Base-by-base conservation (phyloP, 768 basidiomycete genomes). In the Botryobasidium botryosum region DNA sequence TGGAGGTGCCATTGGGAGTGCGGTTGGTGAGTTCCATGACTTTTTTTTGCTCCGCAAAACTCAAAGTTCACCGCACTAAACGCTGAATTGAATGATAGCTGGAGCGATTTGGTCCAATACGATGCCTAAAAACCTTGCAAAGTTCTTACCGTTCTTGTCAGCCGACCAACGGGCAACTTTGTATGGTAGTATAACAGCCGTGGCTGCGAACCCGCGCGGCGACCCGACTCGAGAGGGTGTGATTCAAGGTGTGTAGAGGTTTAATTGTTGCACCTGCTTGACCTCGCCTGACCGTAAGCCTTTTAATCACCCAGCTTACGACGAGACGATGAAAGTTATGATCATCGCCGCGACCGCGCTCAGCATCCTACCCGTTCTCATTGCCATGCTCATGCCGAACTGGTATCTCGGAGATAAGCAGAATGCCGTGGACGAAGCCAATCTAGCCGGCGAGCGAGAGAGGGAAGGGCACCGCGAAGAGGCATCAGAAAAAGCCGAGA, bases 351-450 rank as follows among this genome's bases (percentile, higher is more conserved):
- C 72, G 1, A 68, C 69, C 27, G 62, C 61, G 5, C 58, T 75
- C 43, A 68, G 71, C 48, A 60, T 79, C 40, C 53, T 79, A 1
- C 79, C 80, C 6, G 60, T 81, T 44, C 26, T 72, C 25, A 63
- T 75, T 47, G 59, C 77, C 2, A 59, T 79, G 51, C 60, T 72
- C 44, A 75, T 79, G 64, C 71, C 72, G 12, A 63, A 81, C 53
- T 77, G 73, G 67, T 67, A 71, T 48, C 72, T 87, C 41, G 74
- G 75, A 13, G 72, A 79, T 52, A 63, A 61, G 33, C 81, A 84
- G 59, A 84, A 82, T 56, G 77, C 79, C 0, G 68, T 78, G 13
- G 78, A 82, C n/a, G n/a, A n/a, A n/a, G n/a, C n/a, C n/a, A n/a
- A n/a, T n/a, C n/a, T n/a, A n/a, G n/a, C n/a, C n/a, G n/a, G n/a